Conservation (phyloP, 2,329 filamentous ascomycete genomes). For the Penicillium brevicompactum region DNA sequence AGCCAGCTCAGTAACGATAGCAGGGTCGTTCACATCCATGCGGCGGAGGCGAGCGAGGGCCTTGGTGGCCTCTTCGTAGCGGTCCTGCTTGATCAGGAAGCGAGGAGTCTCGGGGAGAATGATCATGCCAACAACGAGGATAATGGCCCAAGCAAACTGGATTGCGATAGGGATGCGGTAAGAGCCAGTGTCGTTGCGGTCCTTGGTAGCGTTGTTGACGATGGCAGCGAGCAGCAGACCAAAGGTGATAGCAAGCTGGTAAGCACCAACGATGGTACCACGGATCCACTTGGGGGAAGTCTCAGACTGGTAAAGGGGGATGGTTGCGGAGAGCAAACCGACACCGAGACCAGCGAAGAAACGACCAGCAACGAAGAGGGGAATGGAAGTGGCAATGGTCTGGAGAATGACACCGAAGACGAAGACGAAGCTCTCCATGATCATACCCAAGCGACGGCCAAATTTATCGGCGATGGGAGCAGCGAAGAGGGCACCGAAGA, state of each 20-base stretch:
- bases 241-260: conserved; percentile 79
- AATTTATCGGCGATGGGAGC: conserved; percentile 37
- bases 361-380: conserved; percentile 50
- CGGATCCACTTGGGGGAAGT: conserved; percentile 72
- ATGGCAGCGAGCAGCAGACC: conserved; percentile 72
- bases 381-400: conserved; percentile 31
- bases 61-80: conserved; percentile 63
- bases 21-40: conserved; percentile 65
- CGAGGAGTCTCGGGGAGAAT: conserved; percentile 81
- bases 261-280: conserved; percentile 73
- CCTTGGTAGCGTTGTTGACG: conserved; percentile 70
- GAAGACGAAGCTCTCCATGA: conserved; percentile 34
- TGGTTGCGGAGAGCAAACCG: conserved; percentile 69
- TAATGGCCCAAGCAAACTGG: conserved; percentile 77
- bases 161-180: conserved; percentile 80
- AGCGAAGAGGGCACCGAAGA: conserved; percentile 58
- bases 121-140: conserved; percentile 72
- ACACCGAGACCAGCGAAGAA: conserved; percentile 60
- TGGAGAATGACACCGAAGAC: conserved; percentile 37
- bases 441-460: conserved; percentile 46
- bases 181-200: conserved; percentile 61
- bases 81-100: conserved; percentile 76
- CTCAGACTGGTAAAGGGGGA: conserved; percentile 75
- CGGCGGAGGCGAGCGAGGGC: conserved; percentile 70
- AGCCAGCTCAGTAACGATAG: conserved; percentile 73